Conservation (phyloP, 139 green algal genomes). For the Picochlorum sp. region DNA sequence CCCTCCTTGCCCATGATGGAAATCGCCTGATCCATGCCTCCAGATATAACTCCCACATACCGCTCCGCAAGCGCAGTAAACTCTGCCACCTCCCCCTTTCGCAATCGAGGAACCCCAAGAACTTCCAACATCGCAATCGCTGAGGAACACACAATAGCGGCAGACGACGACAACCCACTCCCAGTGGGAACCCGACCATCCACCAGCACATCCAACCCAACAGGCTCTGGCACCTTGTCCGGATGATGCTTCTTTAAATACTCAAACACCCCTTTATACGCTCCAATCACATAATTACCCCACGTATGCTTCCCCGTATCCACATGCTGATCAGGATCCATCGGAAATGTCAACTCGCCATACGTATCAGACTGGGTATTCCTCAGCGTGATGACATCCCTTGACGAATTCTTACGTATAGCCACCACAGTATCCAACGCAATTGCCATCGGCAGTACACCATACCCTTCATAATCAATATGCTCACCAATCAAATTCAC, state of each 20-base stretch:
- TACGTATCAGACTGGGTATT: constrained; percentile 75
- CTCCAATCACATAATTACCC: constrained; percentile 90
- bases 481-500: constrained; percentile 98
- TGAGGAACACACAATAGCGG: constrained; percentile 79
- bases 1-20: constrained; percentile 73
- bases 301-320: constrained; percentile 73
- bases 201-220: constrained; percentile 74
- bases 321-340: constrained; percentile 73
- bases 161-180: constrained; percentile 76
- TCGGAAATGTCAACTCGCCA: constrained; percentile 50
- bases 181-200: constrained; percentile 79
- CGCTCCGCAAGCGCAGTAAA: constrained; percentile 67
- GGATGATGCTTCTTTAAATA: constrained; percentile 19
- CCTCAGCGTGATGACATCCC: constrained; percentile 48
- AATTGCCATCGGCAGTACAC: constrained; percentile 97
- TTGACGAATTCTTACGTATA: constrained; percentile 31
- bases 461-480: constrained; percentile 97
- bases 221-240: constrained; percentile 18
- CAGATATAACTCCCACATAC: constrained; percentile 76
- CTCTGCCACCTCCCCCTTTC: constrained; percentile 66
- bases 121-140: constrained; percentile 67
- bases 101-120: constrained; percentile 23
- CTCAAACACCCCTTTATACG: constrained; percentile 88
- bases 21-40: constrained; percentile 98
- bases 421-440: constrained; percentile 31